These are phyloP conservation scores for Phyllosticta citrichinensis DNA, from an alignment of 2,329 filamentous ascomycete species.

Conservation along the genomic window DNA sequence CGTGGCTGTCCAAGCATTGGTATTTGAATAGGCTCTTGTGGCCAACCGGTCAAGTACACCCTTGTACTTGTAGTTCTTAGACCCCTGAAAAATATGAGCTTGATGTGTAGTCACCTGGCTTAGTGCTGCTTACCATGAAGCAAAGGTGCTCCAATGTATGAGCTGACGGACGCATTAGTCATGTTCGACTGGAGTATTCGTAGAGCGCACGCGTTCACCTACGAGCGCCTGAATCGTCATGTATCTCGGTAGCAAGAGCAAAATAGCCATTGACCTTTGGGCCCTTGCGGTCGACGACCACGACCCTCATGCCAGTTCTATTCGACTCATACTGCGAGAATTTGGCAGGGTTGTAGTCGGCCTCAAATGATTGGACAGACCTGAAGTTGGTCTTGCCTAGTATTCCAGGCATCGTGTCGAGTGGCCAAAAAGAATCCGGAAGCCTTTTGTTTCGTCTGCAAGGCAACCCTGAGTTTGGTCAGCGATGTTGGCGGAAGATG, in stretches of 20 bases:
- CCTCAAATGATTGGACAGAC: constrained; percentile 73
- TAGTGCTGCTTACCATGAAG: constrained; percentile 32
- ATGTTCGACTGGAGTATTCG: constrained; percentile 1
- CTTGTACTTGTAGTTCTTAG: constrained; percentile 87
- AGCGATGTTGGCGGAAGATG: neutral
- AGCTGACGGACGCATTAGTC: constrained; percentile 20
- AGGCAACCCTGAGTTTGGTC: neutral
- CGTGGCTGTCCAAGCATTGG: constrained; percentile 94
- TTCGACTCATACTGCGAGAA: constrained; percentile 96
- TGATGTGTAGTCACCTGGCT: no score
- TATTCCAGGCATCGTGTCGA: constrained; percentile 15
- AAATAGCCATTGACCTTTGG: constrained; percentile 97
- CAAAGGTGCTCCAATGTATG: constrained; percentile 44
- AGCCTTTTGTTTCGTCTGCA: neutral
- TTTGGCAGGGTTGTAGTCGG: constrained; percentile 78
- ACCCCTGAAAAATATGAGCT: constrained; percentile 57
- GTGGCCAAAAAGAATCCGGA: neutral
- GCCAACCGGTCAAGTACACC: constrained; percentile 90
- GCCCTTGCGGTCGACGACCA: constrained; percentile 83
- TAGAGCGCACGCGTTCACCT: constrained; percentile 11
- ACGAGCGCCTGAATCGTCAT: constrained; percentile 88
- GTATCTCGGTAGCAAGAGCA: constrained; percentile 89
- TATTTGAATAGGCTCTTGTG: constrained; percentile 83
- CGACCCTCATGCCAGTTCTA: constrained; percentile 86
- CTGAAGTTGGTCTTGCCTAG: constrained; percentile 54